Evolutionary conservation across 1,284 basidiomycete genomes (phyloP), one percentile per base, ranked within the genome.

Genomic region (Trametes sp.): DNA sequence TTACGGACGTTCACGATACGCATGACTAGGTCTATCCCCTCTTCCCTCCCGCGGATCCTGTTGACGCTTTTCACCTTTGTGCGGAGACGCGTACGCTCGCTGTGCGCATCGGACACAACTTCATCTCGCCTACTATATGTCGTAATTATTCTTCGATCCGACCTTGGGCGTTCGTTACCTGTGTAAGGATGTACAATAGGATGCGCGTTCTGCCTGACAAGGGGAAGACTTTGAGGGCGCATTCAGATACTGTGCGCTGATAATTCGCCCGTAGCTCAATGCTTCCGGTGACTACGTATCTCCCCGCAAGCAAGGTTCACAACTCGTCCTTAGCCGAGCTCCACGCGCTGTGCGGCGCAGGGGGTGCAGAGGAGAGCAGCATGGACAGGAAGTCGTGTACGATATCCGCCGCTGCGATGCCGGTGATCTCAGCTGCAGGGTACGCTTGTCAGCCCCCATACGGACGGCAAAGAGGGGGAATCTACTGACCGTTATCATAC

Each of bases 351-450:
- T 61, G 70, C 21, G 70, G 59, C 44, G 70, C 69, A 0, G 76
- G 77, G 0, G 76, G 76, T 60, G 69, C 73, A 26, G 80, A 76
- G 0, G 81, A 75, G 53, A 87, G 72, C 66, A 90, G 78, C 78
- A 90, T 79, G 2, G 87, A 86, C 50, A 91, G 72, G 72, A 90
- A 88, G 74, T 90, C 89, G 64, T 89, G 85, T 2, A 91, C 84
- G 52, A 93, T 75, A 69, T 90, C 88, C 6, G 90, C 90, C 2
- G 90, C 89, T 33, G 85, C 87, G 51, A 89, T 87, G 6, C 83
- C 85, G 21, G 90, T 93, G 50, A 89, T 85, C 54, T 92, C 90
- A 38, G 89, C 89, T 87, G 66, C 10, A 26, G 16, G 48, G 1
- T 9, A 14, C 16, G 14, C 4, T 14, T 10, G 11, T 52, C 38